Evolutionary conservation across 768 basidiomycete genomes (phyloP).

Genomic region (Dacryopinax primogenitus): DNA sequence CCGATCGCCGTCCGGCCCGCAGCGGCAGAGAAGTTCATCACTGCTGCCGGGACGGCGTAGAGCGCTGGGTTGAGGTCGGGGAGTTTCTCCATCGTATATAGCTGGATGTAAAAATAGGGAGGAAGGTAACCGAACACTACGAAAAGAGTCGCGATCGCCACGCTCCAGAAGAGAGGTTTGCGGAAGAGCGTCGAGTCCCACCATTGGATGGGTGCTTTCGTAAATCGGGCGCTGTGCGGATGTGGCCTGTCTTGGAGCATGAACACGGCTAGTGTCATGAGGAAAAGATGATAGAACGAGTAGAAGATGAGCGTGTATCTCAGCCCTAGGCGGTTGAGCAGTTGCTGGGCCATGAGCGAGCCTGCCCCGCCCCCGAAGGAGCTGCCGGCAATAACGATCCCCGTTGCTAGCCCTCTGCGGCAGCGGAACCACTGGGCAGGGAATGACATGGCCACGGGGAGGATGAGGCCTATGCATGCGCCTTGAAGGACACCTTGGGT

Average conservation of each 20-base stretch:
- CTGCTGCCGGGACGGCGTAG: conserved; percentile 18
- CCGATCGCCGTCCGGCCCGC: conserved; percentile 28
- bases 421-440: conserved; percentile 10
- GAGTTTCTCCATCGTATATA: conserved; percentile 18
- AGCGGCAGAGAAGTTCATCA: conserved; percentile 24
- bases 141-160: conserved; percentile 26
- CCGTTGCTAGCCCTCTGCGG: conserved; percentile 4
- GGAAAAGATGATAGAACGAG: conserved; percentile 22
- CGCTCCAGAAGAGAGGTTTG: conserved; percentile 25
- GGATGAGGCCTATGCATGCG: background rate
- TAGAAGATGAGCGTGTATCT: conserved; percentile 27
- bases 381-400: conserved; percentile 7
- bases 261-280: conserved; percentile 24
- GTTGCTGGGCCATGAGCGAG: conserved; percentile 23
- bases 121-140: conserved; percentile 18
- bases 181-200: conserved; percentile 13
- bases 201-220: conserved; percentile 13
- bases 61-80: conserved; percentile 17
- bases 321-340: conserved; percentile 25
- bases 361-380: conserved; percentile 13
- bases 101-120: conserved; percentile 22
- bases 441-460: conserved; percentile 7
- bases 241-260: conserved; percentile 25
- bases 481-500: conserved; percentile 12
- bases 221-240: background rate